Evolutionary conservation across 768 basidiomycete species (phyloP).

Genomic region (Pleurotus sapidus): DNA sequence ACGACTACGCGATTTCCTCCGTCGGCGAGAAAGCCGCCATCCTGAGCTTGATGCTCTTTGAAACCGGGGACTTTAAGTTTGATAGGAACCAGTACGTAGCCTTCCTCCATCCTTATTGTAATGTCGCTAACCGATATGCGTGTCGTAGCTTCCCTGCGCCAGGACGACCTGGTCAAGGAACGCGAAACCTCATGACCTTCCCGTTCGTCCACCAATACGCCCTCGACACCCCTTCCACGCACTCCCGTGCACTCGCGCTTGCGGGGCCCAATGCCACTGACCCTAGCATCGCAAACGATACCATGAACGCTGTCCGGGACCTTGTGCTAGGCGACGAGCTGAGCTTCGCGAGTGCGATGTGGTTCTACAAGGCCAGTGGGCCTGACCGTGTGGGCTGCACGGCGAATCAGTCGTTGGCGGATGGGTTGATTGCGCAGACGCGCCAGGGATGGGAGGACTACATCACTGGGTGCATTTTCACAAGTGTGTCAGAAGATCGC

Average conservation of each 20-base stretch:
- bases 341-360: constrained; percentile 8
- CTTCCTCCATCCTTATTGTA: background rate
- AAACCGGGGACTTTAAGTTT: constrained; percentile 6
- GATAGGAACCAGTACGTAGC: constrained; percentile 5
- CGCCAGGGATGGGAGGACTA: constrained; percentile 4
- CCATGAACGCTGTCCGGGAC: constrained; percentile 3
- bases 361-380: constrained; percentile 7
- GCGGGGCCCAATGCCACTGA: background rate
- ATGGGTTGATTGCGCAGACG: constrained; percentile 1
- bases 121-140: background rate
- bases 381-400: background rate
- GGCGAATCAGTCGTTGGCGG: background rate
- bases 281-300: background rate
- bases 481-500: background rate
- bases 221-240: background rate
- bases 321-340: constrained; percentile 6
- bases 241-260: background rate
- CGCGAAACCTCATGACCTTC: constrained; percentile 8
- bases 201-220: constrained; percentile 7
- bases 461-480: constrained; percentile 5
- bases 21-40: constrained; percentile 8
- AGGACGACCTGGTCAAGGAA: constrained; percentile 5
- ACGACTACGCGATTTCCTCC: constrained; percentile 4
- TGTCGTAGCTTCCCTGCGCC: constrained; percentile 5
- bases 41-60: constrained; percentile 10